phyloP scores from a whole-genome alignment of 805 yeast genomes.

The Metschnikowia vanudenii region DNA sequence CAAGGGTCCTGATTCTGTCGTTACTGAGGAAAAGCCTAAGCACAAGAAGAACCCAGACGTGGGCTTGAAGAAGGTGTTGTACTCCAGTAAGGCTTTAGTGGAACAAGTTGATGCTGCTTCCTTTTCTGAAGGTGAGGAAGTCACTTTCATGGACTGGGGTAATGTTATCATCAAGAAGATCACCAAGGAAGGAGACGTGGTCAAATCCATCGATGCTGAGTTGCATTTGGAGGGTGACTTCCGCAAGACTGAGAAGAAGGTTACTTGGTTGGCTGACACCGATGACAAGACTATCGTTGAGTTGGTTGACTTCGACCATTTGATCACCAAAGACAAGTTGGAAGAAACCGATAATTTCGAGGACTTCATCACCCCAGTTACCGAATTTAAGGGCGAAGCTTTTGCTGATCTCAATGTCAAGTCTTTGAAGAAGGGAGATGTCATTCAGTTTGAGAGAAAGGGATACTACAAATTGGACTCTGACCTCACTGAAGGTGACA shows the following conservation, averaged over 20 bases:
- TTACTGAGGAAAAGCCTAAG: slow-evolving; percentile 74
- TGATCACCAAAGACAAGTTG: slow-evolving; percentile 90
- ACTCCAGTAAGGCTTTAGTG: slow-evolving; percentile 59
- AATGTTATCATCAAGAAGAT: slow-evolving; percentile 77
- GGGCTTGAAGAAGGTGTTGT: slow-evolving; percentile 78
- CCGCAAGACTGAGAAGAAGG: slow-evolving; percentile 91
- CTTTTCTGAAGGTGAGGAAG: slow-evolving; percentile 77
- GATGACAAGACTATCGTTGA: slow-evolving; percentile 69
- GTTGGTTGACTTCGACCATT: slow-evolving; percentile 88
- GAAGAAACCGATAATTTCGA: slow-evolving; percentile 94
- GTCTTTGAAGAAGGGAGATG: slow-evolving; percentile 76
- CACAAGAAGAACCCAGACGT: slow-evolving; percentile 94
- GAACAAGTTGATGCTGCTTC: slow-evolving; percentile 83
- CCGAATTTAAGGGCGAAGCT: slow-evolving; percentile 79
- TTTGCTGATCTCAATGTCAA: slow-evolving; percentile 77
- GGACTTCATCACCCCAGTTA: slow-evolving; percentile 83
- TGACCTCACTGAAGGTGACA: slow-evolving; percentile 53
- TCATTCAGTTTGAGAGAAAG: slow-evolving; percentile 94
- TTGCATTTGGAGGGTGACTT: slow-evolving; percentile 94
- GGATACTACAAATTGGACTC: slow-evolving; percentile 87
- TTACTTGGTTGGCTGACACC: slow-evolving; percentile 92
- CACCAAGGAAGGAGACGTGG: slow-evolving; percentile 56
- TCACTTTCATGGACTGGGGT: slow-evolving; percentile 99
- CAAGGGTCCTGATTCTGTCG: slow-evolving; percentile 65
- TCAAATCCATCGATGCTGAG: slow-evolving; percentile 67